These are phyloP conservation scores for Pythium brachiatum DNA, from an alignment of 352 stramenopile species.

Conservation along the genomic window DNA sequence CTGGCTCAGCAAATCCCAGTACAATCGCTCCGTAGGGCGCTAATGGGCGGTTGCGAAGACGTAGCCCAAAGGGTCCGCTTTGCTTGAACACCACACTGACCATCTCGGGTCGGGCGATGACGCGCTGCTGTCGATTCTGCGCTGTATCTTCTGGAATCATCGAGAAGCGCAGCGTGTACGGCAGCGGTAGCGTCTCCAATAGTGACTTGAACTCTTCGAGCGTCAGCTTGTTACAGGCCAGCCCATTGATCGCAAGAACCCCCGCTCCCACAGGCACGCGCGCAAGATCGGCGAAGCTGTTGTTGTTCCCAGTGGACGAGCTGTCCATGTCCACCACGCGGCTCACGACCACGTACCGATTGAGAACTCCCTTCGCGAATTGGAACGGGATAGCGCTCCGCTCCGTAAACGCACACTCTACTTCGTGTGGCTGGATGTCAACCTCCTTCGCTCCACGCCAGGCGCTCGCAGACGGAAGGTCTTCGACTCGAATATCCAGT, in stretches of 20 bases:
- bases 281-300: constrained; percentile 29
- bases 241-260: constrained; percentile 73
- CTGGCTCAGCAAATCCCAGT: constrained; percentile 55
- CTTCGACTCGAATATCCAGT: constrained; percentile 72
- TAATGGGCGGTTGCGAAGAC: constrained; percentile 69
- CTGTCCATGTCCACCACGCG: constrained; percentile 40
- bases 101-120: constrained; percentile 49
- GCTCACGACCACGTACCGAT: constrained; percentile 66
- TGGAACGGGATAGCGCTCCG: constrained; percentile 52
- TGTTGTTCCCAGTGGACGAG: background rate
- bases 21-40: constrained; percentile 71
- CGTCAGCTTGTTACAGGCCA: constrained; percentile 70
- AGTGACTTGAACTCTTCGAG: constrained; percentile 60
- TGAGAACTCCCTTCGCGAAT: constrained; percentile 68
- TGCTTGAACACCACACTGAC: constrained; percentile 69
- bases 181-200: constrained; percentile 47
- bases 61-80: constrained; percentile 68
- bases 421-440: constrained; percentile 64
- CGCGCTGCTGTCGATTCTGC: constrained; percentile 49
- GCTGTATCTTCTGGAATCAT: constrained; percentile 53
- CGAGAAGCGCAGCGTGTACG: constrained; percentile 69
- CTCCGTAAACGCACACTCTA: constrained; percentile 58
- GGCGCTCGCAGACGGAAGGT: constrained; percentile 68
- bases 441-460: constrained; percentile 78
- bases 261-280: constrained; percentile 53